These are phyloP conservation scores for Crithidia bombi DNA, from an alignment of 208 protist species.

Conservation along the genomic window DNA sequence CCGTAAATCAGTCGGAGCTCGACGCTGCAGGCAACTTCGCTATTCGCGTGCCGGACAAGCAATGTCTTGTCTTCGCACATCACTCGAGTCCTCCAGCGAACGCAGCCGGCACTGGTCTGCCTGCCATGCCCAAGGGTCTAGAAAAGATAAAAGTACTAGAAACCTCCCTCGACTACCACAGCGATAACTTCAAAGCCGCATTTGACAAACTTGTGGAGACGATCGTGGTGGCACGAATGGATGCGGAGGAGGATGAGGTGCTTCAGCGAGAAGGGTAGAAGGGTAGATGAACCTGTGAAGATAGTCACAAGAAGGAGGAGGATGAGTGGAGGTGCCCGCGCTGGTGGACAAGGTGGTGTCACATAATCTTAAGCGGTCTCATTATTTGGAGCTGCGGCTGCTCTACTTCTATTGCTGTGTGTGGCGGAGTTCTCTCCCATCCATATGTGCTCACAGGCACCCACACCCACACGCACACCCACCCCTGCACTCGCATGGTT, in stretches of 20 bases:
- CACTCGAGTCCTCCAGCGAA: slow-evolving; percentile 59
- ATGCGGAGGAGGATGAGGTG: slow-evolving; percentile 78
- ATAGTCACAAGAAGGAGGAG: neutral
- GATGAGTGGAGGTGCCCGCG: too few species aligned
- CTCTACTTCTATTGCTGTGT: neutral
- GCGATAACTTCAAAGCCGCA: slow-evolving; percentile 91
- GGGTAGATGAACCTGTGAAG: slow-evolving; percentile 27
- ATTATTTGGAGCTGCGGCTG: too few species aligned
- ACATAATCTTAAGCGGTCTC: too few species aligned
- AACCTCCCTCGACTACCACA: slow-evolving; percentile 88
- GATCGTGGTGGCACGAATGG: slow-evolving; percentile 61
- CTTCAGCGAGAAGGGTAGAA: slow-evolving; percentile 60
- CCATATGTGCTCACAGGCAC: neutral
- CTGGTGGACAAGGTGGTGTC: too few species aligned
- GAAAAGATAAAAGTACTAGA: slow-evolving; percentile 75
- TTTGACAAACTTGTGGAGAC: slow-evolving; percentile 86
- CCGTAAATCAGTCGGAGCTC: slow-evolving; percentile 64
- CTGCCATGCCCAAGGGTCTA: slow-evolving; percentile 76
- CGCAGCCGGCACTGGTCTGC: slow-evolving; percentile 36
- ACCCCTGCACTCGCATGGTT: too few species aligned
- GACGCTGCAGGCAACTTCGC: slow-evolving; percentile 77
- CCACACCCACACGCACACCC: neutral
- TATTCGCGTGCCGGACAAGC: slow-evolving; percentile 52
- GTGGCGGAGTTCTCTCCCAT: neutral
- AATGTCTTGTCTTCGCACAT: slow-evolving; percentile 83